Base-by-base conservation (phyloP, 2,329 filamentous ascomycete genomes). In the Fulvia fulva region DNA sequence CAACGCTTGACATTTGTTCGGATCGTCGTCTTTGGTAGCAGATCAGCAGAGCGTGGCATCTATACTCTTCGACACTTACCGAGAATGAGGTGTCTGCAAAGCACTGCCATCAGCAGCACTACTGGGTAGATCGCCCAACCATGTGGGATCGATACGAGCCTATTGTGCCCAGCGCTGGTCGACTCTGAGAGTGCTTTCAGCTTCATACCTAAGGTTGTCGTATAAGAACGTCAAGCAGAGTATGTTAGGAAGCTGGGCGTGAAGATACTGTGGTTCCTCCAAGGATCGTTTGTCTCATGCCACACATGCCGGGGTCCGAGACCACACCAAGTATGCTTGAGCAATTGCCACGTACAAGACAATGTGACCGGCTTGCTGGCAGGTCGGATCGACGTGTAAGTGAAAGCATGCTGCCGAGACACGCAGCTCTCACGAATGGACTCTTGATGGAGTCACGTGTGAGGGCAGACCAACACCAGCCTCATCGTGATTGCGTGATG, bases 1-100 rank as follows among this genome's bases (percentile, higher is more conserved):
- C 28, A 85, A 72, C 4, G 79, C 78, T 19, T 71, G 69, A 68
- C 84, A 87, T 71, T 81, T 81, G 66, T 79, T 79, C 0, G 80
- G 80, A 61, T 85, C 83, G 25, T 43, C 43, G n/a, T 61, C 55
- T 61, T 11, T 22, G n/a, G n/a, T n/a, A n/a, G n/a, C n/a, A n/a
- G n/a, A n/a, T n/a, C n/a, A 49, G n/a, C n/a, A 8, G 41, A 19
- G 41, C n/a, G 41, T 45, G 4, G 19, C 12, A 5, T n/a, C n/a
- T 14, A 5, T 11, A 23, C 41, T 11, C n/a, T 23, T 45, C 12
- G 19, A n/a, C 2, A 45, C 41, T 9, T n/a, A 45, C 41, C 41
- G 14, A 45, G 22, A 19, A 45, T 8, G 12, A 45, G 19, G 41
- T n/a, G 41, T 2, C 19, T 45, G 41, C 9, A 45, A n/a, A 23